These are phyloP conservation scores for Zasmidium angulare DNA, from an alignment of 2,329 filamentous ascomycete species.

Conservation along the genomic window DNA sequence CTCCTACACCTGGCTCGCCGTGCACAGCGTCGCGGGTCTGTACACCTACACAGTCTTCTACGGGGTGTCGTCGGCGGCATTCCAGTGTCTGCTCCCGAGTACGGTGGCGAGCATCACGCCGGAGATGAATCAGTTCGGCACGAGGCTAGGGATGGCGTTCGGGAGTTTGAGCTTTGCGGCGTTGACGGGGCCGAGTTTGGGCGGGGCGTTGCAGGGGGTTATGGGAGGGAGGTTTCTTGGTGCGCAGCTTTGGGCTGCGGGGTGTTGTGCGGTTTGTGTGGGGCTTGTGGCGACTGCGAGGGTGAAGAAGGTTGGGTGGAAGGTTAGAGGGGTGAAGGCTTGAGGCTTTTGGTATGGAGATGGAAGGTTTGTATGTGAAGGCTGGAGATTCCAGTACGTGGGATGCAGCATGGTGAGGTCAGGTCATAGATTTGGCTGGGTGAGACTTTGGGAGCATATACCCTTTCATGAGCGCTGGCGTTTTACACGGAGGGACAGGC, in stretches of 20 bases:
- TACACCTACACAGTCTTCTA: constrained; percentile 48
- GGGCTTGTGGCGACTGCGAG: constrained; percentile 26
- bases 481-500: no score
- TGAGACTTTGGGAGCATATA: no score
- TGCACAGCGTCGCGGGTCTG: constrained; percentile 40
- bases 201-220: constrained; percentile 45
- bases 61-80: constrained; percentile 45
- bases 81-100: constrained; percentile 48
- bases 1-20: constrained; percentile 59
- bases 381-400: no score
- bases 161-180: constrained; percentile 45
- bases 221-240: constrained; percentile 42
- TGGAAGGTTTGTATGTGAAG: no score
- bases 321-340: constrained; percentile 16
- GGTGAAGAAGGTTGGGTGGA: constrained; percentile 26
- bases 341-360: constrained; percentile 1
- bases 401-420: no score
- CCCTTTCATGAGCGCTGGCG: no score
- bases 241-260: constrained; percentile 46
- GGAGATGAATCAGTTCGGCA: constrained; percentile 48
- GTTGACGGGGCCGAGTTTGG: constrained; percentile 49
- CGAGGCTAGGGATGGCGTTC: constrained; percentile 50
- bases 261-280: constrained; percentile 18
- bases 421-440: no score
- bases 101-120: constrained; percentile 45